A percentile compares a stretch with the other conserved stretches of the same genome.
Conservation (phyloP, 2,329 filamentous ascomycete genomes). For the Colletotrichum tofieldiae region DNA sequence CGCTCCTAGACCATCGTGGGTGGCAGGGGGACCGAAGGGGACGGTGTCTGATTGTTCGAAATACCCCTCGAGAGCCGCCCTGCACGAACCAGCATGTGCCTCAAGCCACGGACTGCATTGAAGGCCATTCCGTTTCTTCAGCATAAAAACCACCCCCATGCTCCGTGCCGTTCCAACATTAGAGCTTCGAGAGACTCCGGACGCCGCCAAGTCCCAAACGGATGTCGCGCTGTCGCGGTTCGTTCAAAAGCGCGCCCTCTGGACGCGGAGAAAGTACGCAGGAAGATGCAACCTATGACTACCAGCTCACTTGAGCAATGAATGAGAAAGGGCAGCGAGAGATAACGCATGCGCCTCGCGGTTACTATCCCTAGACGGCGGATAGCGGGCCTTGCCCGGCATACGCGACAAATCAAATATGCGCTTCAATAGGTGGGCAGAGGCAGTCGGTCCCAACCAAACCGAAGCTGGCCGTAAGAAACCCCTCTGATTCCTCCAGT, state of each 20-base stretch:
- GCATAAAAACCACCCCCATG: constrained; percentile 27
- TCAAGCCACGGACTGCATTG: constrained; percentile 32
- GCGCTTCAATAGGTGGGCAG: constrained; percentile 38
- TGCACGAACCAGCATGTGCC: constrained; percentile 36
- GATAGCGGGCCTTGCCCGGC: constrained; percentile 25
- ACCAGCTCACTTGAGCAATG: constrained; percentile 10
- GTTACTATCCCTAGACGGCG: constrained; percentile 29
- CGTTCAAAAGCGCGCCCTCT: constrained; percentile 15
- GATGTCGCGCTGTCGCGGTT: constrained; percentile 19
- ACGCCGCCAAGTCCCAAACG: neutral
- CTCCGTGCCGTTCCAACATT: constrained; percentile 32
- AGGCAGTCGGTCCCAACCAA: constrained; percentile 40
- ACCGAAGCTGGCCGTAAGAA: constrained; percentile 38
- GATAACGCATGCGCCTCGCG: constrained; percentile 35
- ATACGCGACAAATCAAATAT: constrained; percentile 38
- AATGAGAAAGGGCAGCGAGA: constrained; percentile 19
- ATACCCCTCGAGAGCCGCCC: constrained; percentile 21
- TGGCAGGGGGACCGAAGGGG: neutral
- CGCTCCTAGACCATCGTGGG: constrained; percentile 7
- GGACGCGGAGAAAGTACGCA: constrained; percentile 22
- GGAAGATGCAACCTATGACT: constrained; percentile 12
- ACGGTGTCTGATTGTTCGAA: constrained; percentile 1
- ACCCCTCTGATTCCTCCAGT: constrained; percentile 39
- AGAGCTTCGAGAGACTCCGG: constrained; percentile 30
- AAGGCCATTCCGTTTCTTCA: constrained; percentile 38